A percentile compares a stretch with the other conserved stretches of the same genome.
Evolutionary conservation across 768 basidiomycete species (phyloP).

Genomic region (Rhodotorula kratochvilovae): DNA sequence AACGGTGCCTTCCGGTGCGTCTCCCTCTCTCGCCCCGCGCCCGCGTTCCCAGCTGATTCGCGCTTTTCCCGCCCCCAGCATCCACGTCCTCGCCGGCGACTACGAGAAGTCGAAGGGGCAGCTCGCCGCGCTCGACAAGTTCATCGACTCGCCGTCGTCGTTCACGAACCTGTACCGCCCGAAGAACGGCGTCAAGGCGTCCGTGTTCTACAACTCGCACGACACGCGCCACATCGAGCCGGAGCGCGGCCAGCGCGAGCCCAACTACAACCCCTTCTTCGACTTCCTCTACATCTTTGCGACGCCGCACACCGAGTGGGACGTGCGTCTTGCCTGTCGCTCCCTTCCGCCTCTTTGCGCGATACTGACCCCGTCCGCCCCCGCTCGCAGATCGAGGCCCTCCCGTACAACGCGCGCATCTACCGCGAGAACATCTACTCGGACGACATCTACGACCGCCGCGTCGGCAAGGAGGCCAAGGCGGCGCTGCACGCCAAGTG

Average conservation of each 20-base stretch:
- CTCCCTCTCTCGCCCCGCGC: too few species aligned
- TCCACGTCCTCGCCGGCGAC: conserved; percentile 42
- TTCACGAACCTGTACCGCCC: conserved; percentile 43
- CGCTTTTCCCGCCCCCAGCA: conserved; percentile 7
- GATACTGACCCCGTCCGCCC: not conserved
- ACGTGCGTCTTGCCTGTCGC: conserved; percentile 16
- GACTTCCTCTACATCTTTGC: conserved; percentile 43
- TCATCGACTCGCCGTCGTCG: conserved; percentile 38
- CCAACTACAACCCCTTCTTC: conserved; percentile 43
- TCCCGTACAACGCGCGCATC: conserved; percentile 36
- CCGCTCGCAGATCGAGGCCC: conserved; percentile 28
- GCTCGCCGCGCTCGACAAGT: conserved; percentile 35
- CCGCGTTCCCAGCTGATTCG: too few species aligned
- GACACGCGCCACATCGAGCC: conserved; percentile 33
- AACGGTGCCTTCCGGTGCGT: conserved; percentile 42
- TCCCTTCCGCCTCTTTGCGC: too few species aligned
- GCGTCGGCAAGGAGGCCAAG: conserved; percentile 35
- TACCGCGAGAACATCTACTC: conserved; percentile 41
- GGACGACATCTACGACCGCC: conserved; percentile 40
- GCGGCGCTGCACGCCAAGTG: conserved; percentile 43
- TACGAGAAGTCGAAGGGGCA: conserved; percentile 4
- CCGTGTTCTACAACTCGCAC: conserved; percentile 34
- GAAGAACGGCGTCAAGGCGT: conserved; percentile 26
- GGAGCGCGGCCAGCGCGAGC: conserved; percentile 21
- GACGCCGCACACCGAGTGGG: conserved; percentile 41